phyloP scores from a whole-genome alignment of 73 alveolate genomes.

The Uronychia setigera region DNA sequence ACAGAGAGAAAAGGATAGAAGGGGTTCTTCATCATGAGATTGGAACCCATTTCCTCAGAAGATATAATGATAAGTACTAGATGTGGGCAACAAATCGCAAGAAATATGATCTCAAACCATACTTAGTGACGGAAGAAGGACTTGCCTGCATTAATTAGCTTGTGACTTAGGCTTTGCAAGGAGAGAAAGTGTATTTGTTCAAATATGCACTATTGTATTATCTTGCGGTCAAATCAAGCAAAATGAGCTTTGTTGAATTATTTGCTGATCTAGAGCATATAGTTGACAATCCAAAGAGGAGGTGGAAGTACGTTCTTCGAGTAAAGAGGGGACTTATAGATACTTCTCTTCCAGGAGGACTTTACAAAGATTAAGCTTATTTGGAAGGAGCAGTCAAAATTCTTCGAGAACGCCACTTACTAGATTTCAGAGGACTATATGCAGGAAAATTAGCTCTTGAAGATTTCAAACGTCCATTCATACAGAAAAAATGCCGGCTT shows the following conservation, averaged over 20 bases:
- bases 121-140: conserved; percentile 85
- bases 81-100: conserved; percentile 78
- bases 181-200: conserved; percentile 52
- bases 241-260: conserved; percentile 72
- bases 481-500: conserved; percentile 17
- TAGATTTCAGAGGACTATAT: conserved; percentile 67
- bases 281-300: conserved; percentile 62
- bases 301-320: conserved; percentile 82
- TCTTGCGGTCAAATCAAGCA: conserved; percentile 67
- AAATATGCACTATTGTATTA: conserved; percentile 79
- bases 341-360: conserved; percentile 83
- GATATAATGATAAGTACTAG: conserved; percentile 73
- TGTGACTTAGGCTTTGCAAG: conserved; percentile 46
- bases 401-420: conserved; percentile 49
- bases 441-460: conserved; percentile 77
- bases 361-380: conserved; percentile 84
- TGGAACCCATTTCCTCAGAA: conserved; percentile 86
- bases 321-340: conserved; percentile 88
- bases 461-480: conserved; percentile 66
- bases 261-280: conserved; percentile 76
- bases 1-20: conserved; percentile 72
- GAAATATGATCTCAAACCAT: conserved; percentile 73
- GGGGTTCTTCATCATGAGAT: conserved; percentile 89
- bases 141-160: conserved; percentile 72
- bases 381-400: conserved; percentile 83